These are phyloP conservation scores for Phalaenopsis hybrid DNA, from an alignment of 116 monocot species.

Conservation along the genomic window DNA sequence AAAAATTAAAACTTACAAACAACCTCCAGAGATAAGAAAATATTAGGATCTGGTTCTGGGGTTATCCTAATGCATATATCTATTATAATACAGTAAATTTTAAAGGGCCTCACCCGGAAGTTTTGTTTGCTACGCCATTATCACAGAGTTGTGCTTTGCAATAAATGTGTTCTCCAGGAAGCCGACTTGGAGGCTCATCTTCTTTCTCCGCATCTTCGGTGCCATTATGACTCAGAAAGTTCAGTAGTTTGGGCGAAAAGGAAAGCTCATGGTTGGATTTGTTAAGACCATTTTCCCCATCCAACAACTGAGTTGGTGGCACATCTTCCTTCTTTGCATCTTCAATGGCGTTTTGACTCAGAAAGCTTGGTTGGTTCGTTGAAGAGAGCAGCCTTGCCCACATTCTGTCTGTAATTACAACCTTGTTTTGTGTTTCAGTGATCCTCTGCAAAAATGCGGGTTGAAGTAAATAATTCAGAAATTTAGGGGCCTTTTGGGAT, in stretches of 20 bases:
- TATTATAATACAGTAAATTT: not conserved
- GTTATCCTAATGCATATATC: not conserved
- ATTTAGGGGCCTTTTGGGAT: not conserved
- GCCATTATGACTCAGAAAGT: constrained; percentile 47
- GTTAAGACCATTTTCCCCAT: constrained; percentile 6
- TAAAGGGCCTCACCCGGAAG: not conserved
- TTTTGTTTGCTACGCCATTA: not conserved
- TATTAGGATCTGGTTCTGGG: not conserved
- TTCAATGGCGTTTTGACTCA: constrained; percentile 35
- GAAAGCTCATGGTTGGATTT: not conserved
- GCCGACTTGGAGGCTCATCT: constrained; percentile 12
- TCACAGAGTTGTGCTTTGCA: not conserved
- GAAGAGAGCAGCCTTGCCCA: constrained; percentile 89
- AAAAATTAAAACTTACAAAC: not conserved
- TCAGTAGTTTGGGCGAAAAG: constrained; percentile 77
- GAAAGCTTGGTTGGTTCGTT: constrained; percentile 86
- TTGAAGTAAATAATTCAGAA: not conserved
- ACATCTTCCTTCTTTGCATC: constrained; percentile 25
- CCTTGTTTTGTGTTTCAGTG: constrained; percentile 69
- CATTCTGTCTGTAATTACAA: constrained; percentile 90
- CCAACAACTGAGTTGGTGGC: constrained; percentile 15
- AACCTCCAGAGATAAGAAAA: not conserved
- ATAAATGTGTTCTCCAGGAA: constrained; percentile 8
- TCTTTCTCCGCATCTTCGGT: constrained; percentile 31
- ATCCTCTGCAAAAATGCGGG: constrained; percentile 37